A percentile compares a stretch with the other conserved stretches of the same genome.
phyloP scores from a whole-genome alignment of 2,329 filamentous ascomycete genomes.

The Botrytis pseudocinerea region DNA sequence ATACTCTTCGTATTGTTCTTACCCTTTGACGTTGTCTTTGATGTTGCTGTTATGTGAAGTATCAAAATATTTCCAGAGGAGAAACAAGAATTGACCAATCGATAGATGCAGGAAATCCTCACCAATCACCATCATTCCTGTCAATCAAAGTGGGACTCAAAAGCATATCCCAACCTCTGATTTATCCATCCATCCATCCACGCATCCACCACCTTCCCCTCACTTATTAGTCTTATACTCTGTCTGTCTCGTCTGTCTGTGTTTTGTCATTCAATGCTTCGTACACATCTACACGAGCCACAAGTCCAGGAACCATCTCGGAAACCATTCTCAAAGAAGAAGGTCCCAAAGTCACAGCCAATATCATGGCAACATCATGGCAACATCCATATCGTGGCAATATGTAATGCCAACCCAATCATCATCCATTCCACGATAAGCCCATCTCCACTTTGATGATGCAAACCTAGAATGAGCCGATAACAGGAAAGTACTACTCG shows the following conservation, averaged over 20 bases:
- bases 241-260: not conserved
- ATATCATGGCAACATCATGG: not conserved
- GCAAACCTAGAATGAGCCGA: not conserved
- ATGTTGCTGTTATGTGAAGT: not conserved
- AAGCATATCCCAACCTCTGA: not conserved
- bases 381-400: no score
- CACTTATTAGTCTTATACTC: not conserved
- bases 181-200: not conserved
- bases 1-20: not conserved
- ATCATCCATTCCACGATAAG: not conserved
- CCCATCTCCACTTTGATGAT: not conserved
- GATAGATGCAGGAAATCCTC: not conserved
- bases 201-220: not conserved
- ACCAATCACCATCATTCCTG: not conserved
- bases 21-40: not conserved
- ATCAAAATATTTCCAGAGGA: not conserved
- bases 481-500: not conserved
- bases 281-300: not conserved
- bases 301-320: not conserved
- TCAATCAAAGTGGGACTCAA: not conserved
- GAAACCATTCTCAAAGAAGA: slow-evolving; percentile 13
- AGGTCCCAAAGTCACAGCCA: not conserved
- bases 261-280: not conserved
- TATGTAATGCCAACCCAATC: not conserved
- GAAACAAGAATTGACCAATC: not conserved